These are phyloP conservation scores for Choricystis sp. DNA, from an alignment of 139 green algal genomes.

Conservation along the genomic window DNA sequence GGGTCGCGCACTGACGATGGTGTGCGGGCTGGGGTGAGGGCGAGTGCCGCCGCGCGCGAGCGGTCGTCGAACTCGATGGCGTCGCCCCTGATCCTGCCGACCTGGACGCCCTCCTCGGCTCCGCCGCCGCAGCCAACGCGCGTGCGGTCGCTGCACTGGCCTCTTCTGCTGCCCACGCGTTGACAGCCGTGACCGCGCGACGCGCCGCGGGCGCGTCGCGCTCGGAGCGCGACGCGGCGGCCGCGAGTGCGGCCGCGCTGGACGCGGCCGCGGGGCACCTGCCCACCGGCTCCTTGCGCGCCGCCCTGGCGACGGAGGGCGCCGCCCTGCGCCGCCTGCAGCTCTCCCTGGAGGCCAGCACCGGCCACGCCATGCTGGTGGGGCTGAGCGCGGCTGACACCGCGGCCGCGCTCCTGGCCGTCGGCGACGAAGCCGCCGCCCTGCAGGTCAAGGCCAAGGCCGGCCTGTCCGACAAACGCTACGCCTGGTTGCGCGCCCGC, in stretches of 20 bases:
- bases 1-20: not conserved
- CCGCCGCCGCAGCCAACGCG: not conserved
- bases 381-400: slow-evolving; percentile 35
- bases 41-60: not conserved
- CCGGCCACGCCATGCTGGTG: slow-evolving; percentile 39
- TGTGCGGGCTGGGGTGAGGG: not conserved
- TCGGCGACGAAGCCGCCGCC: slow-evolving; percentile 29
- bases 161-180: not conserved
- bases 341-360: slow-evolving; percentile 37
- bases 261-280: slow-evolving; percentile 12
- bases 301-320: slow-evolving; percentile 24
- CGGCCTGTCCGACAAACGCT: slow-evolving; percentile 26
- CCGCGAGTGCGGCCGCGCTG: slow-evolving; percentile 6
- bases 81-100: too few species aligned
- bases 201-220: not conserved
- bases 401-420: slow-evolving; percentile 11
- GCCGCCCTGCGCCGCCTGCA: slow-evolving; percentile 33
- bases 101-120: not conserved
- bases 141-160: not conserved
- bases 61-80: too few species aligned
- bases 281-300: too few species aligned
- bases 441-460: slow-evolving; percentile 15
- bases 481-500: slow-evolving; percentile 25
- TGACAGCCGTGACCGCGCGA: too few species aligned
- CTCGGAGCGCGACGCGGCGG: not conserved